Base-by-base conservation (phyloP, 495 filamentous ascomycete species). In the Neurospora sp. region DNA sequence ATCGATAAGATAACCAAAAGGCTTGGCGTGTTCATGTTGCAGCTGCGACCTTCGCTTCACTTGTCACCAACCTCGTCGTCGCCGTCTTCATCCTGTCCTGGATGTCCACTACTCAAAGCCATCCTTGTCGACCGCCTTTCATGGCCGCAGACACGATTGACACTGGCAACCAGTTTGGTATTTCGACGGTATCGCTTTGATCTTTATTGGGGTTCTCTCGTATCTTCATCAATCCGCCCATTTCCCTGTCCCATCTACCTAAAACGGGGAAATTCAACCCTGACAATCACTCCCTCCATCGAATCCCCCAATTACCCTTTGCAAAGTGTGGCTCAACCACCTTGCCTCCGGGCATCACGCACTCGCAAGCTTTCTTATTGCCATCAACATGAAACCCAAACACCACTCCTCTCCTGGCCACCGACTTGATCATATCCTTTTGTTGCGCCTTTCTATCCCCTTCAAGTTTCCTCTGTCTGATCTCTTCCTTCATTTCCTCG, bases 301-400 rank as follows among this genome's bases (percentile, higher is more conserved):
- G 71, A 20, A 86, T 78, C 2, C 79, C 83, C 84, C 84, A 86
- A 41, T 85, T 82, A 9, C 84, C 84, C 75, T 86, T 88, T 9
- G 84, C 82, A 76, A 85, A 84, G 72, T 77, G 79, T 31, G 76
- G 73, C 74, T 82, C 85, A 27, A 86, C 84, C 9, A 85, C 83
- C 66, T 77, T 75, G 1, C 81, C 85, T 31, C 54, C 54, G 1
- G 81, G 76, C 83, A 84, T 79, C 23, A 82, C 78, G 3, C 77
- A 77, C 44, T 79, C 78, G 72, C 77, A 79, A 41, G 72, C 69
- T 42, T 72, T 66, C 59, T 12, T 54, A n/a, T 44, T 66, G 1
- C 39, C 69, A 23, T 18, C 75, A 12, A 7, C 66, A 5, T 71
- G 72, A 72, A 86, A 82, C 23, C 85, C 85, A 80, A 88, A 86